Conservation (phyloP, 2,329 filamentous ascomycete genomes). For the Laburnicola sp. region DNA sequence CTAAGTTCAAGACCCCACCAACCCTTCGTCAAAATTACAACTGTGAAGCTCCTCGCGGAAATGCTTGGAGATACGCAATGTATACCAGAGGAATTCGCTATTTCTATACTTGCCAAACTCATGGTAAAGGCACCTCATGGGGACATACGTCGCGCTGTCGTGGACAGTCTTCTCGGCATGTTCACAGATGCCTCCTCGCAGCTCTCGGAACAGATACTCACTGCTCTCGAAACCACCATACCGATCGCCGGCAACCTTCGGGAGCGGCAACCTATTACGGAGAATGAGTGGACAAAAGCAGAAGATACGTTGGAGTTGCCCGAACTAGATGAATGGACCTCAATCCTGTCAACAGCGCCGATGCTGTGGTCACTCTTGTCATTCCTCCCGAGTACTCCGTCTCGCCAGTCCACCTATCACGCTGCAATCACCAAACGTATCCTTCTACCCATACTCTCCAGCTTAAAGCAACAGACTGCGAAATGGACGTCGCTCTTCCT, state of each 20-base stretch:
- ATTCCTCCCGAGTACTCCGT: not conserved
- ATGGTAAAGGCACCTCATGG: slow-evolving; percentile 38
- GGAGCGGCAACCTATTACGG: slow-evolving; percentile 35
- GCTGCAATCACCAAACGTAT: slow-evolving; percentile 21
- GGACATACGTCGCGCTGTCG: slow-evolving; percentile 42
- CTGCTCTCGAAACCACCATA: slow-evolving; percentile 32
- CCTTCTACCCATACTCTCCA: slow-evolving; percentile 21
- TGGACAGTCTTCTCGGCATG: slow-evolving; percentile 41
- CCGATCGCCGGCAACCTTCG: slow-evolving; percentile 42
- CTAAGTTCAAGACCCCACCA: not conserved
- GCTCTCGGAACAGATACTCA: slow-evolving; percentile 20
- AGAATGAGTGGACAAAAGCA: slow-evolving; percentile 37
- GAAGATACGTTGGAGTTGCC: slow-evolving; percentile 20
- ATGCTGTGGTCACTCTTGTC: slow-evolving; percentile 18
- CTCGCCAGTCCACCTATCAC: not conserved
- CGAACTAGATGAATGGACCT: slow-evolving; percentile 4
- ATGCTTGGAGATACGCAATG: slow-evolving; percentile 40
- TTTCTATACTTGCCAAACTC: slow-evolving; percentile 38
- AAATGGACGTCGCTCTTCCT: slow-evolving; percentile 32
- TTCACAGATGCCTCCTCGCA: slow-evolving; percentile 13
- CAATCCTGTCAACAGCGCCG: not conserved
- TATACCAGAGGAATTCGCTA: slow-evolving; percentile 33
- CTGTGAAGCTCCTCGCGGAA: slow-evolving; percentile 49
- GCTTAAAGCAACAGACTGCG: slow-evolving; percentile 21
- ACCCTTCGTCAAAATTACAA: slow-evolving; percentile 47